Evolutionary conservation across 2,329 filamentous ascomycete species (phyloP), one percentile per base, ranked within the genome.

Genomic region (Cercospora brassicicola): DNA sequence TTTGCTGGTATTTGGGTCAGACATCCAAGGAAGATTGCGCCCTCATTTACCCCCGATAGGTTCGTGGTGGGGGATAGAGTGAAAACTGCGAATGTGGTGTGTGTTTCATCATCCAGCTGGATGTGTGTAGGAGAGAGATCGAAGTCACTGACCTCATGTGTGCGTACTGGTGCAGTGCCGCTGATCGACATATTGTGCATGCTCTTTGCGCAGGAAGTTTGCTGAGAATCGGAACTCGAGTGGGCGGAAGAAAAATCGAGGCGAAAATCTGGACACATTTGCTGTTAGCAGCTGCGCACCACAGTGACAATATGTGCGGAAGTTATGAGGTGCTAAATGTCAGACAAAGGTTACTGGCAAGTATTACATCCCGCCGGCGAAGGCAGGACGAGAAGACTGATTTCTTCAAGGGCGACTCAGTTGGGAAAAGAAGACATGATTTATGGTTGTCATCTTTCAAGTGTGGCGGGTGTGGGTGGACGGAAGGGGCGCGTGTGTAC

Each of bases 271-370:
- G 36, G 11, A 45, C 28, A 20, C 28, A 53, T 28, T 55, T 48
- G 15, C 51, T 45, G 31, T 64, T 64, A 64, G 62, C 62, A 64
- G 62, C 51, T 57, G 62, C 51, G 13, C 20, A 15, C 26, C 9
- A 26, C 64, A 59, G 48, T 66, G 56, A 20, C 59, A 23, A 26
- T 55, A 59, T 59, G 59, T 33, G 62, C 65, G 60, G 28, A 55
- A 53, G 51, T n/a, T 42, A 67, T 18, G n/a, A 45, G 28, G 53
- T 39, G 36, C 18, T 61, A 73, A 73, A 73, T 75, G 82, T 93
- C 91, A 93, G 91, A 91, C 89, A 89, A 86, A 83, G 82, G 84
- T 90, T 93, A 93, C 91, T 94, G 91, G 91, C 91, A 91, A 93
- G 91, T 93, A 93, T 57, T 79, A 90, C 91, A 92, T 89, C 88